These are phyloP conservation scores for Pisolithus orientalis DNA, from an alignment of 768 basidiomycete species.

Conservation along the genomic window DNA sequence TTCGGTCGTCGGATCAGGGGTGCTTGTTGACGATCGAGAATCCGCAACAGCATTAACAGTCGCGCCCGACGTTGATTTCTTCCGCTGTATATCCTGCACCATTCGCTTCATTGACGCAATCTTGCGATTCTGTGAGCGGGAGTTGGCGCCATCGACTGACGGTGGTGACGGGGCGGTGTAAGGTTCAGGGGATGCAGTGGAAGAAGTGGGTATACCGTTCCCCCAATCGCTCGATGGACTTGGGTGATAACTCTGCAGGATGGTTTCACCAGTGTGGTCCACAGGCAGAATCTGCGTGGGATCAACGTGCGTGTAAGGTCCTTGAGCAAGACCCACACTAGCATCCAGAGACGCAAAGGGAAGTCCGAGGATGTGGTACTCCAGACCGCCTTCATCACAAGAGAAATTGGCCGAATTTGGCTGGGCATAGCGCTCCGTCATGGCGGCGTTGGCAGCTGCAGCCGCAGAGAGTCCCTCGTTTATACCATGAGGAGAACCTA, in stretches of 20 bases:
- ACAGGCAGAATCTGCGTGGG: slow-evolving; percentile 78
- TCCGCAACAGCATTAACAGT: slow-evolving; percentile 17
- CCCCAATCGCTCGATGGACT: slow-evolving; percentile 85
- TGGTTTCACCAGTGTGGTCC: slow-evolving; percentile 32
- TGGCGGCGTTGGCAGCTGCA: slow-evolving; percentile 57
- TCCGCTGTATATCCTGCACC: slow-evolving; percentile 49
- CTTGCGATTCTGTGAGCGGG: slow-evolving; percentile 42
- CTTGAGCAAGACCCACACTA: slow-evolving; percentile 33
- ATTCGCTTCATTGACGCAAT: slow-evolving; percentile 61
- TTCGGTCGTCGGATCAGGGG: slow-evolving; percentile 49
- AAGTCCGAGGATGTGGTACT: slow-evolving; percentile 62
- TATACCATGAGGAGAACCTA: slow-evolving; percentile 23
- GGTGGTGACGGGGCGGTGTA: slow-evolving; percentile 72
- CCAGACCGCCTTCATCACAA: slow-evolving; percentile 49
- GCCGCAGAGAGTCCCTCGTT: slow-evolving; percentile 56
- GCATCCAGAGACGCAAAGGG: slow-evolving; percentile 53
- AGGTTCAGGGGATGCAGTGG: slow-evolving; percentile 71
- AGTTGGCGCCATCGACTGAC: slow-evolving; percentile 46
- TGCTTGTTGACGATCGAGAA: slow-evolving; percentile 55
- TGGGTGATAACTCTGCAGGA: slow-evolving; percentile 52
- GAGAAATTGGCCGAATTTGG: slow-evolving; percentile 47
- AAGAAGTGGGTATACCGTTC: slow-evolving; percentile 59
- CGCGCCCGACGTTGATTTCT: slow-evolving; percentile 34
- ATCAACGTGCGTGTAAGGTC: slow-evolving; percentile 77
- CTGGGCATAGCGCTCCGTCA: slow-evolving; percentile 70